These are phyloP conservation scores for Glycine latifolia DNA, from an alignment of 306 rosid species.

Conservation along the genomic window DNA sequence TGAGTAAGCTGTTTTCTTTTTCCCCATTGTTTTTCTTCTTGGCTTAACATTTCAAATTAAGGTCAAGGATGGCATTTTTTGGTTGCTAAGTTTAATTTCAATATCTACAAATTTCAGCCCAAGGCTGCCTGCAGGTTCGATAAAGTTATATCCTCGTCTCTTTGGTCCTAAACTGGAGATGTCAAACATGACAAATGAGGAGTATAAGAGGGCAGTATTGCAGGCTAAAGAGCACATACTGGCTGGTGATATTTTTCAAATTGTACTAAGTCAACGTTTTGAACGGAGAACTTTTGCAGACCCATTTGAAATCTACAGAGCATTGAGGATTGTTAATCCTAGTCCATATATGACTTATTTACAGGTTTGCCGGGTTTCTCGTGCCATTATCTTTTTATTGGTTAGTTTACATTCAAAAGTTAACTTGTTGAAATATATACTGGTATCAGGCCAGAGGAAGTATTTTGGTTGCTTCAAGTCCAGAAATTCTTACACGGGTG, in stretches of 20 bases:
- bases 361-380: constrained; percentile 64
- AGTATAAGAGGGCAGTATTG: constrained; percentile 84
- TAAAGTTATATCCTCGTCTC: constrained; percentile 62
- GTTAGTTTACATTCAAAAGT: constrained; percentile 26
- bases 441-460: constrained; percentile 85
- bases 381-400: not conserved
- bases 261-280: constrained; percentile 93
- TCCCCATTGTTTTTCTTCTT: constrained; percentile 3
- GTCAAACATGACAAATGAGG: constrained; percentile 86
- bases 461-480: constrained; percentile 98
- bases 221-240: constrained; percentile 90
- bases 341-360: constrained; percentile 98
- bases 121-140: constrained; percentile 89
- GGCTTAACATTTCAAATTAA: constrained; percentile 23
- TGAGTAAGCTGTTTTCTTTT: constrained; percentile 54
- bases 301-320: constrained; percentile 95
- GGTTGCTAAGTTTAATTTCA: constrained; percentile 38
- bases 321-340: constrained; percentile 92
- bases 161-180: constrained; percentile 81
- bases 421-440: constrained; percentile 37
- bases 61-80: not conserved
- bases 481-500: constrained; percentile 94
- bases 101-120: constrained; percentile 68
- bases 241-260: constrained; percentile 97
- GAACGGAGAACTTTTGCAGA: constrained; percentile 97